A percentile compares a stretch with the other conserved stretches of the same genome.
These are phyloP conservation scores for Juglanconis oblonga DNA, from an alignment of 2,329 filamentous ascomycete species.

Conservation along the genomic window DNA sequence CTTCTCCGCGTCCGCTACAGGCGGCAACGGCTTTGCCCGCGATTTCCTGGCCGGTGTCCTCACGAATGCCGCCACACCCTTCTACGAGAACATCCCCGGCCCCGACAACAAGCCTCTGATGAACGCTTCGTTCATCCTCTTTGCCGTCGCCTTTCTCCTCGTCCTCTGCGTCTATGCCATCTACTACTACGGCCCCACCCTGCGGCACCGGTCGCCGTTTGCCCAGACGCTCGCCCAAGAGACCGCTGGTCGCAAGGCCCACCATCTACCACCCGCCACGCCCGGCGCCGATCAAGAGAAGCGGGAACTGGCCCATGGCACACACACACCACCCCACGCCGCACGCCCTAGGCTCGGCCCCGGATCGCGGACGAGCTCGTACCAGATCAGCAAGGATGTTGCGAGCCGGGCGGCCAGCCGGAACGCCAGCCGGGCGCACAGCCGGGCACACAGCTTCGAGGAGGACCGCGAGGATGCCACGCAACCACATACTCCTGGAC, in stretches of 20 bases:
- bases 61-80: slow-evolving; percentile 64
- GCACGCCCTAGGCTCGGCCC: slow-evolving; percentile 11
- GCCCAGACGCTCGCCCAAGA: slow-evolving; percentile 56
- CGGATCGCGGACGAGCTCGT: slow-evolving; percentile 13
- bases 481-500: background rate
- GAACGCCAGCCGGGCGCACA: slow-evolving; percentile 9
- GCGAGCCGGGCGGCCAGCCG: slow-evolving; percentile 4
- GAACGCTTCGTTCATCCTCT: slow-evolving; percentile 62
- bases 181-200: slow-evolving; percentile 60
- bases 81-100: slow-evolving; percentile 57
- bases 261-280: background rate
- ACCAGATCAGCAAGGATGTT: slow-evolving; percentile 10
- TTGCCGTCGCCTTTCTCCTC: slow-evolving; percentile 58
- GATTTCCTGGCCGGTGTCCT: slow-evolving; percentile 72
- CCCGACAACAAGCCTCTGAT: slow-evolving; percentile 30
- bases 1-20: slow-evolving; percentile 71
- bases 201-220: slow-evolving; percentile 62
- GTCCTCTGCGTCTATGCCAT: slow-evolving; percentile 64
- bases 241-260: slow-evolving; percentile 12
- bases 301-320: background rate
- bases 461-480: slow-evolving; percentile 5
- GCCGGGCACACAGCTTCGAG: slow-evolving; percentile 14
- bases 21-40: slow-evolving; percentile 71
- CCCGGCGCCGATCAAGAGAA: background rate
- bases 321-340: background rate